Base-by-base conservation (phyloP, 2,329 filamentous ascomycete genomes). In the Colletotrichum scovillei region DNA sequence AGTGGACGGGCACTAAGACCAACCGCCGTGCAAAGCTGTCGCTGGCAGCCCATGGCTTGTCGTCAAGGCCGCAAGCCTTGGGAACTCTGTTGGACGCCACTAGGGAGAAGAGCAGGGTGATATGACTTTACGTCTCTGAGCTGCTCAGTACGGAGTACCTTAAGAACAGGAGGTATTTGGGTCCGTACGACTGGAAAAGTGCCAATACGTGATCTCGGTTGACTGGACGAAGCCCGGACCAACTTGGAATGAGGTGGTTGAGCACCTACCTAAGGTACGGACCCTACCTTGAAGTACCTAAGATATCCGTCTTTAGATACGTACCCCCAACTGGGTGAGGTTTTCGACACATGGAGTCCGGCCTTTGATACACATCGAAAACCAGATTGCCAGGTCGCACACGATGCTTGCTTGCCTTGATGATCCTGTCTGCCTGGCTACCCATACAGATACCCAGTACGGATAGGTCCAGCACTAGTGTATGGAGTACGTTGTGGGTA, bases 1-100 rank as follows among this genome's bases (percentile, higher is more conserved):
- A 35, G 19, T 55, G 32, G 55, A 66, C 70, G 60, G 70, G 55
- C 66, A 69, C 60, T 69, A 69, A 63, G 42, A 69, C 19, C 42
- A 49, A 65, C 26, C 67, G 38, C 16, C 42, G 42, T 49, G 19
- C n/a, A 22, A 49, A 49, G 19, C n/a, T 49, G 42, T 22, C n/a
- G 42, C 42, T n/a, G 19, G 19, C 8, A 49, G 19, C 19, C 8
- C 16, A 19, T 49, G 42, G 42, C 19, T n/a, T 22, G 42, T 49
- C 19, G 8, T 49, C 42, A 2, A 22, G 42, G 16, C 19, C 19
- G 42, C 42, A 19, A 24, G 56, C 56, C 30, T n/a, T 22, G n/a
- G 56, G 22, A 24, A 59, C n/a, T 28, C 35, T 28, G 58, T 62
- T 26, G 35, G 56, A 35, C 56, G 30, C 56, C 30, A 59, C 19